Percentiles rank a stretch among this genome's conserved stretches.
Conservation (phyloP, 2,329 filamentous ascomycete species). For the Cylindrodendrum hubeiense region DNA sequence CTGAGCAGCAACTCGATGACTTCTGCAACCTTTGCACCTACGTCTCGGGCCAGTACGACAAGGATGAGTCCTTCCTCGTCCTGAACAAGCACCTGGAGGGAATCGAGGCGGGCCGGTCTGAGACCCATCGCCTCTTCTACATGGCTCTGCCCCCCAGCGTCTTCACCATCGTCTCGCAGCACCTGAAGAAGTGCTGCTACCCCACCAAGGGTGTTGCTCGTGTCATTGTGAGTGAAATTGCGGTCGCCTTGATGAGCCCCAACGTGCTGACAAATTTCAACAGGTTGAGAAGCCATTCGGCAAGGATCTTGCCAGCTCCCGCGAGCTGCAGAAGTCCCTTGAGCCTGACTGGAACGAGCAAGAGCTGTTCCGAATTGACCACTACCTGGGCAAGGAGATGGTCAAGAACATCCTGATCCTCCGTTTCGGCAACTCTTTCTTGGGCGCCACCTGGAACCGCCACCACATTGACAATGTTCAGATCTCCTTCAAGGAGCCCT, state of each 20-base stretch:
- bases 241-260: neutral
- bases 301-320: slow-evolving; percentile 94
- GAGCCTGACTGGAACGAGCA: slow-evolving; percentile 99
- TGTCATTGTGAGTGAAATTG: slow-evolving; percentile 79
- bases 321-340: slow-evolving; percentile 93
- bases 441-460: slow-evolving; percentile 98
- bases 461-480: slow-evolving; percentile 99
- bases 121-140: slow-evolving; percentile 96
- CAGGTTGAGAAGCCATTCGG: slow-evolving; percentile 99
- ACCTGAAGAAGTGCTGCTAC: slow-evolving; percentile 98
- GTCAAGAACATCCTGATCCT: slow-evolving; percentile 99
- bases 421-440: slow-evolving; percentile 98
- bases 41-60: slow-evolving; percentile 96
- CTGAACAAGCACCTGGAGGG: slow-evolving; percentile 88
- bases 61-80: slow-evolving; percentile 91
- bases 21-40: slow-evolving; percentile 93
- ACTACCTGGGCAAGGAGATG: slow-evolving; percentile 99
- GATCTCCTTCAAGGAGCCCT: slow-evolving; percentile 99
- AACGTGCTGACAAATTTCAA: slow-evolving; percentile 38
- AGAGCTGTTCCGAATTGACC: slow-evolving; percentile 98
- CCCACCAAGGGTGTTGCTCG: slow-evolving; percentile 90
- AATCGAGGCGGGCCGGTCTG: slow-evolving; percentile 83
- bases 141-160: slow-evolving; percentile 98
- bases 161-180: slow-evolving; percentile 97
- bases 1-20: slow-evolving; percentile 93